Base-by-base conservation (phyloP, 495 filamentous ascomycete species). In the Aspergillus affinis region DNA sequence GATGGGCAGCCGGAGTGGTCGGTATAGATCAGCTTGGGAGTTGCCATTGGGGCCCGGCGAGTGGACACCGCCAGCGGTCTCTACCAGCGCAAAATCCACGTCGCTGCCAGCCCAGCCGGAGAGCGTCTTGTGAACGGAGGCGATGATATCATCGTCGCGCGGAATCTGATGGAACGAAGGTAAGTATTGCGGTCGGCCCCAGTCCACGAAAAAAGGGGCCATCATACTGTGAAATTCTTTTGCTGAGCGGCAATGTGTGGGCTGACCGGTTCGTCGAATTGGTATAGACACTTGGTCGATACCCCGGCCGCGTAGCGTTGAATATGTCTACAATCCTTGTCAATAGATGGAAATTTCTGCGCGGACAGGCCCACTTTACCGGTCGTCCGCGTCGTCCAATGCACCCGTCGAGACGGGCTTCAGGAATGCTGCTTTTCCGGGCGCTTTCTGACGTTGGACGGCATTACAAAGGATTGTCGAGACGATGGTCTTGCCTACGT, bases 351-450 rank as follows among this genome's bases (percentile, higher is more conserved):
- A 13, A 47, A 29, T n/a, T n/a, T 48, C 12, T 27, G 45, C 41
- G 21, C 41, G 15, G 45, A 30, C 26, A 46, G 27, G 51, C 27
- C 30, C 19, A 61, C 67, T 69, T 26, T 77, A 90, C 86, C 71
- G 68, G 61, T 88, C 83, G 70, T 92, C 90, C 6, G 88, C 86
- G 41, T 90, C 87, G 52, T 81, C 75, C 51, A 76, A 61, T 18
- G 87, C 78, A 2, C 90, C 90, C 0, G 89, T 92, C 1, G 88
- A 91, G 6, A 93, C 82, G 2, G 90, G 90, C 63, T 93, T 93
- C 12, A 93, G 65, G 69, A 88, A 92, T 18, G 77, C 79, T 0
- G 84, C 78, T 17, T 78, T 72, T 55, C 83, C 78, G 15, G 36
- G 32, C 20, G 60, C 19, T 32, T 75, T 68, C 23, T 73, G 73